Evolutionary conservation across 2,329 filamentous ascomycete species (phyloP).

Genomic region (Fusarium newnesense): DNA sequence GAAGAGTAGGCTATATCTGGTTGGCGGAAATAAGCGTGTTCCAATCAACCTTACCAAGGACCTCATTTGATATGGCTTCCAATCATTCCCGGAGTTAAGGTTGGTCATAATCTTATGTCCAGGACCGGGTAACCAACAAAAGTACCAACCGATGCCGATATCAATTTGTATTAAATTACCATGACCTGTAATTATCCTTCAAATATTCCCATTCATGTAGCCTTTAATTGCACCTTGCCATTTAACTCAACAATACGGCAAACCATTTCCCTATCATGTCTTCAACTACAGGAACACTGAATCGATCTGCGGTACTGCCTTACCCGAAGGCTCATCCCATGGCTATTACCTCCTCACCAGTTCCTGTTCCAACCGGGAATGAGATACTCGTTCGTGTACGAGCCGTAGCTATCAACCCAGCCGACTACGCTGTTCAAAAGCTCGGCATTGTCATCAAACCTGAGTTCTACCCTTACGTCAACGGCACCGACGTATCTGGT

Average conservation of each 20-base stretch:
- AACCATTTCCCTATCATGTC: background rate
- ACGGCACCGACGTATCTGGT: background rate
- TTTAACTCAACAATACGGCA: fast-evolving
- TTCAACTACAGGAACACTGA: background rate
- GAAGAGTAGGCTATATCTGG: no score
- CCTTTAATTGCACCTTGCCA: fast-evolving
- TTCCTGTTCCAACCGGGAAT: fast-evolving
- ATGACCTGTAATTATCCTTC: fast-evolving
- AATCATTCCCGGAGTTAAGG: background rate
- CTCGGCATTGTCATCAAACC: background rate
- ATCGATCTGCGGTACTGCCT: background rate
- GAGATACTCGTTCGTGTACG: background rate
- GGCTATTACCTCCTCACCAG: fast-evolving
- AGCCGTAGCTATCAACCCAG: background rate
- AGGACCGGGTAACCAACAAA: background rate
- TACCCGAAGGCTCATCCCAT: background rate
- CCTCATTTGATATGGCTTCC: background rate
- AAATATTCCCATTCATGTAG: background rate
- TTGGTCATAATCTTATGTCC: background rate
- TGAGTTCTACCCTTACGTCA: background rate
- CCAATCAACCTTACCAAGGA: no score
- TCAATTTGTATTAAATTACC: background rate
- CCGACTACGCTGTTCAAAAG: background rate
- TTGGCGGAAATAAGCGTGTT: no score
- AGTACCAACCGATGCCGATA: background rate